phyloP scores from a whole-genome alignment of 2,329 filamentous ascomycete species.

The Hypoxylon sp. region DNA sequence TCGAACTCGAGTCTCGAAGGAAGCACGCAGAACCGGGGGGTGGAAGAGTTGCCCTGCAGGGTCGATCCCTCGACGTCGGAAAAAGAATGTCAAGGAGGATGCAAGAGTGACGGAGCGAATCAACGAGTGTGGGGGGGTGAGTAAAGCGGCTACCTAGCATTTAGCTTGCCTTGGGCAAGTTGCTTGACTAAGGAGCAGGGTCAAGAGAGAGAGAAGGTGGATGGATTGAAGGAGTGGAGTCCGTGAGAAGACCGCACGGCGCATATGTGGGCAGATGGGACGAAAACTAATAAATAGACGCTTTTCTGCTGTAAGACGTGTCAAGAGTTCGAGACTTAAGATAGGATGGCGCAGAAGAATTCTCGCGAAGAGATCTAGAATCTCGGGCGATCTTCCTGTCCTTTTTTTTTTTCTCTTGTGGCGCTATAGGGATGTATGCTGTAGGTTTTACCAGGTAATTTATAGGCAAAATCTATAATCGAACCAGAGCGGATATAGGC shows the following conservation, averaged over 20 bases:
- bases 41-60: constrained; percentile 42
- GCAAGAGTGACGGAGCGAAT: constrained; percentile 43
- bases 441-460: constrained; percentile 1
- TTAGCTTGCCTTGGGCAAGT: constrained; percentile 26
- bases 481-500: constrained; percentile 20
- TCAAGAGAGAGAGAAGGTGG: constrained; percentile 31
- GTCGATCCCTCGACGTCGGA: constrained; percentile 45
- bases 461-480: not conserved
- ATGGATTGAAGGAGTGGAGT: constrained; percentile 39
- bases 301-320: constrained; percentile 39
- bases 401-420: not conserved
- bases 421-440: too few relatives aligned
- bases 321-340: constrained; percentile 31
- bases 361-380: constrained; percentile 38
- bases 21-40: constrained; percentile 43
- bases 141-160: constrained; percentile 41
- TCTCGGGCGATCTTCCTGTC: constrained; percentile 18
- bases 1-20: constrained; percentile 39
- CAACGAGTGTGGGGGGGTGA: constrained; percentile 43
- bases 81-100: constrained; percentile 43
- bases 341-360: constrained; percentile 28
- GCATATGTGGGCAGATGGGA: constrained; percentile 37
- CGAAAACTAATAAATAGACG: constrained; percentile 38
- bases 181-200: constrained; percentile 32
- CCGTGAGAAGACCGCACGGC: constrained; percentile 31